phyloP scores from a whole-genome alignment of 2,329 filamentous ascomycete genomes.

The Volutella citrinella region DNA sequence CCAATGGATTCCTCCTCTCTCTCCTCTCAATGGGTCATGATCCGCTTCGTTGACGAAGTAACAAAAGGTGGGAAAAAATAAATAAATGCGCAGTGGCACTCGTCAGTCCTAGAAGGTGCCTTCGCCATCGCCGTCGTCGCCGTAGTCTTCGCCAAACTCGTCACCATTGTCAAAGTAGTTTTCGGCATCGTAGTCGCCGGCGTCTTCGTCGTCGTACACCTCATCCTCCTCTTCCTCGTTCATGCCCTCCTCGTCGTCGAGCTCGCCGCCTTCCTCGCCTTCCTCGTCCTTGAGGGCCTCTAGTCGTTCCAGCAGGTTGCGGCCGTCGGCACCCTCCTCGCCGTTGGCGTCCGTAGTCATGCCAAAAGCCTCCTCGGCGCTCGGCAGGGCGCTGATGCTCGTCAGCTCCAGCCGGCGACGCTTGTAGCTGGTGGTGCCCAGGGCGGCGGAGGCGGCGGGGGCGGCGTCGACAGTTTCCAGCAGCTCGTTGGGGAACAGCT shows the following conservation, averaged over 20 bases:
- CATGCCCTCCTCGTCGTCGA: slow-evolving; percentile 49
- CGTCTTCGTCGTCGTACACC: slow-evolving; percentile 55
- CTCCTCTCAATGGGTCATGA: no score
- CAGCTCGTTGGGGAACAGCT: slow-evolving; percentile 56
- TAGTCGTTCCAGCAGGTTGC: slow-evolving; percentile 43
- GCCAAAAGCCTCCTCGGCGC: slow-evolving; percentile 50
- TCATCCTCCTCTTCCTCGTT: slow-evolving; percentile 48
- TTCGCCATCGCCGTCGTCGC: slow-evolving; percentile 49
- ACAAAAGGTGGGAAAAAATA: no score
- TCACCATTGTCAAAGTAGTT: slow-evolving; percentile 59
- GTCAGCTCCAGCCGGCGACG: slow-evolving; percentile 43
- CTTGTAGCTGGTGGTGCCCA: slow-evolving; percentile 36
- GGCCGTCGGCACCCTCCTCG: slow-evolving; percentile 27
- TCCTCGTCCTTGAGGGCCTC: slow-evolving; percentile 49
- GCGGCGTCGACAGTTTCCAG: slow-evolving; percentile 51
- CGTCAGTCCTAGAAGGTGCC: slow-evolving; percentile 39
- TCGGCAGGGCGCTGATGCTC: slow-evolving; percentile 45
- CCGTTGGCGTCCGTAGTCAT: slow-evolving; percentile 27
- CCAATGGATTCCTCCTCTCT: no score
- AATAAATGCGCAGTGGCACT: no score
- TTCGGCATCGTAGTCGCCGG: slow-evolving; percentile 60
- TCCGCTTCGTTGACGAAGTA: no score
- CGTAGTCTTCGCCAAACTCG: slow-evolving; percentile 51
- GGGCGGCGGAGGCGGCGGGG: slow-evolving; percentile 27
- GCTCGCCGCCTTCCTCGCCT: slow-evolving; percentile 44